These are phyloP conservation scores for Fraxinus albicans DNA, from an alignment of 305 asterid species.

Conservation along the genomic window DNA sequence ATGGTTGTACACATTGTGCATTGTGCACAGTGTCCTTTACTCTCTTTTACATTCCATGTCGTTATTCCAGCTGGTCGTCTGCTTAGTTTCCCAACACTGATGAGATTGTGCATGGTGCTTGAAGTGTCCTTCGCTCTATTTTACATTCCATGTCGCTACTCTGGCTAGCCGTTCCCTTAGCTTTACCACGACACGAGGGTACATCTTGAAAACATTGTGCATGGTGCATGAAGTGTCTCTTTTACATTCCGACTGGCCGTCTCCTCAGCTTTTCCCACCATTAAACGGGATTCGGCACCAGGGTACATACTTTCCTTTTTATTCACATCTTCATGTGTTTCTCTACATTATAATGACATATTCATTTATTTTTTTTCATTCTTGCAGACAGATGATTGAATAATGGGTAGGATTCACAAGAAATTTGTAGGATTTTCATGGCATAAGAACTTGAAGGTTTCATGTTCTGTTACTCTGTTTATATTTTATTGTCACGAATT, in stretches of 20 bases:
- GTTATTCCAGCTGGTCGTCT: too few relatives aligned
- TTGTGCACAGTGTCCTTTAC: neutral
- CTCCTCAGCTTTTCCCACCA: neutral
- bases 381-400: neutral
- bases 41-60: neutral
- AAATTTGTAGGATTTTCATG: neutral
- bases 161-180: too few relatives aligned
- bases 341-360: neutral
- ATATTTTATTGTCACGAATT: neutral
- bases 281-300: neutral
- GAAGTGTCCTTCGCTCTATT: too few relatives aligned
- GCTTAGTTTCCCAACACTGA: too few relatives aligned
- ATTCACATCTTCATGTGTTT: neutral
- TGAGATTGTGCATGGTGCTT: too few relatives aligned
- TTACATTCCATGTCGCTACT: too few relatives aligned
- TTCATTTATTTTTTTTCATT: neutral
- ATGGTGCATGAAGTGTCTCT: too few relatives aligned
- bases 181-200: too few relatives aligned
- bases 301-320: neutral
- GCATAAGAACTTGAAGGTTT: neutral
- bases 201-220: too few relatives aligned
- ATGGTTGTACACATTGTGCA: neutral
- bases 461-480: neutral
- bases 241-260: neutral
- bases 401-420: neutral